Conservation (phyloP, 2,329 filamentous ascomycete species). For the Colletotrichum spaethianum region DNA sequence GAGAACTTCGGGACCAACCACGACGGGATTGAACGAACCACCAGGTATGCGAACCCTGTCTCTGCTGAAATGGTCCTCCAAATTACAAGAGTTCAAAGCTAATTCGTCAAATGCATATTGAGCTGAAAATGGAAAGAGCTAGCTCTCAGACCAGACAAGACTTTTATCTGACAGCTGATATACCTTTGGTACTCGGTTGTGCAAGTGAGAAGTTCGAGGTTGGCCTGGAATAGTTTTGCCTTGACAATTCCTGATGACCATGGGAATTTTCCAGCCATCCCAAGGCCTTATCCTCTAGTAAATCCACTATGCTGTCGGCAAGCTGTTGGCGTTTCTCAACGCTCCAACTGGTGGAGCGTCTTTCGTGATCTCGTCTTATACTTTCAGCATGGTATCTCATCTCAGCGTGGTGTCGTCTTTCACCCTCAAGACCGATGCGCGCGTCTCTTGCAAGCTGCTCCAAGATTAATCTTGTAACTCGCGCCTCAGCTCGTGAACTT, state of each 20-base stretch:
- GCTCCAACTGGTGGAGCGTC: not conserved
- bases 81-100: not conserved
- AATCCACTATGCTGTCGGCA: not conserved
- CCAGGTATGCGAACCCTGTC: not conserved
- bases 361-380: not conserved
- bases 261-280: not conserved
- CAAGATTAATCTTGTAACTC: slow-evolving; percentile 20
- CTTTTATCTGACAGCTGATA: not conserved
- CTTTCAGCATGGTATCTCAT: not conserved
- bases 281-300: not conserved
- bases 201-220: not conserved
- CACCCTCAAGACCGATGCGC: slow-evolving; percentile 35
- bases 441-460: slow-evolving; percentile 31
- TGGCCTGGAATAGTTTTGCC: too few species aligned
- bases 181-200: not conserved
- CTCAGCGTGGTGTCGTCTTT: slow-evolving; percentile 9
- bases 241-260: too few species aligned
- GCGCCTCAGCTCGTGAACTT: slow-evolving; percentile 35
- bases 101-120: not conserved
- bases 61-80: slow-evolving; percentile 14
- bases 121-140: not conserved
- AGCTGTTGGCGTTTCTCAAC: not conserved
- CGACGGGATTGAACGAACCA: not conserved
- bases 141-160: not conserved
- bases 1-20: not conserved